Percentiles rank a stretch among this genome's conserved stretches.
Evolutionary conservation across 495 filamentous ascomycete genomes (phyloP).

Genomic region (Annulohypoxylon stygium): DNA sequence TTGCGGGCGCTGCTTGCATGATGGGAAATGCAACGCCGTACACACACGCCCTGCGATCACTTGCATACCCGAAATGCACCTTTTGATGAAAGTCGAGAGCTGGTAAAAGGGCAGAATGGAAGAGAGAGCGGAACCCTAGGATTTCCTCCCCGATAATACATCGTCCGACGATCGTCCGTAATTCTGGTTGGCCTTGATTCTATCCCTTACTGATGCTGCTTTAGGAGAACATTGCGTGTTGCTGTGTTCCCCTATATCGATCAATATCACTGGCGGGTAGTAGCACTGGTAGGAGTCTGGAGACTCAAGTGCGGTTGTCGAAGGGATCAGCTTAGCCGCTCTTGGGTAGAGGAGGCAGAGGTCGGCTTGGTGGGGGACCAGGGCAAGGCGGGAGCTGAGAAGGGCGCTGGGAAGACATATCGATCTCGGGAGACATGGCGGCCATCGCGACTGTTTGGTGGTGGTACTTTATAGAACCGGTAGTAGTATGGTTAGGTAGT

Average conservation of each 20-base stretch:
- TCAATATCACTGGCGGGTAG: conserved; percentile 20
- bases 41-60: conserved; percentile 33
- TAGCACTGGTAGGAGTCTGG: conserved; percentile 31
- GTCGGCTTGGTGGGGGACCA: conserved; percentile 84
- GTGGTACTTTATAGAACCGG: conserved; percentile 13
- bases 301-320: conserved; percentile 29
- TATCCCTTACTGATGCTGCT: conserved; percentile 32
- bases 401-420: conserved; percentile 67
- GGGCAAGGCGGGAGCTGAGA: conserved; percentile 85
- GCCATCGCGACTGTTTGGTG: conserved; percentile 68
- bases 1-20: conserved; percentile 30
- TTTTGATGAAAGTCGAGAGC: conserved; percentile 44
- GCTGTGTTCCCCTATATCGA: conserved; percentile 20
- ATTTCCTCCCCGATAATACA: conserved; percentile 34
- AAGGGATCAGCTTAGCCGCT: conserved; percentile 59
- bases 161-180: conserved; percentile 37
- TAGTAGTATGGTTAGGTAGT: conserved; percentile 36
- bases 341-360: conserved; percentile 85
- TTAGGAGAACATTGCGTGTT: conserved; percentile 8
- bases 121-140: conserved; percentile 39
- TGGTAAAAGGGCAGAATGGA: conserved; percentile 40
- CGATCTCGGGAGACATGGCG: conserved; percentile 55
- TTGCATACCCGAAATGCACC: conserved; percentile 47
- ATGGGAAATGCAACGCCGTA: conserved; percentile 39
- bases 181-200: conserved; percentile 31